Evolutionary conservation across 495 filamentous ascomycete species (phyloP), one percentile per base, ranked within the genome.

Genomic region (Filosporella fistucella): DNA sequence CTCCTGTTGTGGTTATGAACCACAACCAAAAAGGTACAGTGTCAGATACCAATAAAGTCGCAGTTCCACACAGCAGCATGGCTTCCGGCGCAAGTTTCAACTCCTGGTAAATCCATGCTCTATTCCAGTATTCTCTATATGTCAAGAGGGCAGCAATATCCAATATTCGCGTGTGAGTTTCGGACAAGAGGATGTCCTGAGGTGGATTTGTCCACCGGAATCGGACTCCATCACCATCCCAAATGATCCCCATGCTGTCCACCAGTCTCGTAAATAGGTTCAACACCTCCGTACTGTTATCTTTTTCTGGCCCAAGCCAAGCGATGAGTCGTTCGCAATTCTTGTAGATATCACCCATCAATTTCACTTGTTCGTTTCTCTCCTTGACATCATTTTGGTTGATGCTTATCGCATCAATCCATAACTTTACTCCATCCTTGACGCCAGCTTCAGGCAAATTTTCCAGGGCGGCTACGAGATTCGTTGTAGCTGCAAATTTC

Each of bases 261-360:
- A n/a, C n/a, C n/a, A n/a, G n/a, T n/a, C n/a, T n/a, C n/a, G n/a
- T n/a, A n/a, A n/a, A n/a, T n/a, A n/a, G n/a, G n/a, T n/a, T n/a
- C n/a, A n/a, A n/a, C n/a, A n/a, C n/a, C n/a, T n/a, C n/a, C n/a
- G n/a, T n/a, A n/a, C n/a, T n/a, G n/a, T n/a, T n/a, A n/a, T 30
- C 28, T 8, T n/a, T n/a, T n/a, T 30, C 28, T 30, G 8, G 8
- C 28, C 28, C 28, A 30, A 30, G 28, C 28, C 28, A 30, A n/a
- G n/a, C 28, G 8, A 30, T 8, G 28, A 30, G 8, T 8, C n/a
- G n/a, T n/a, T 8, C 28, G 28, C 8, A 30, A 8, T 20, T 24
- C 12, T 42, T 18, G 24, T 56, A 59, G 11, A 59, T 50, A 8
- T 40, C 36, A 6, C 38, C 33, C 54, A 59, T 57, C 11, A 40